A percentile compares a stretch with the other conserved stretches of the same genome.
These are phyloP conservation scores for Coriolopsis trogii DNA, from an alignment of 1,284 basidiomycete species.

Conservation along the genomic window DNA sequence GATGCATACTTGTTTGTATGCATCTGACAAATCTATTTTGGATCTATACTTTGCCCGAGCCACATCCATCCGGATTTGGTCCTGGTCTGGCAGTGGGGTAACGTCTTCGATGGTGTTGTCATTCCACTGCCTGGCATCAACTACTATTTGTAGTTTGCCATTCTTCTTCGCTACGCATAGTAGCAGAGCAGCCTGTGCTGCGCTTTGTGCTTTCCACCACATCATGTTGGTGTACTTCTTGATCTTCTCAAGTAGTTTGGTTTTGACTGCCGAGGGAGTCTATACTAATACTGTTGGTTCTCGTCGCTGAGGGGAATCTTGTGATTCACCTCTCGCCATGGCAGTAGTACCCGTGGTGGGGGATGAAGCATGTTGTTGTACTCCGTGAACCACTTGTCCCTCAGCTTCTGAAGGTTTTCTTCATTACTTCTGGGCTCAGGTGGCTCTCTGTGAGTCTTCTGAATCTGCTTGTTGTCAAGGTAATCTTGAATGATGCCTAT, in stretches of 20 bases:
- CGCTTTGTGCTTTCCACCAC: conserved; percentile 28
- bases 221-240: conserved; percentile 22
- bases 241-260: conserved; percentile 25
- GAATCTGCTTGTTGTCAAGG: conserved; percentile 4
- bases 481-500: neutral
- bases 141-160: conserved; percentile 26
- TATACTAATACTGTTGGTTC: conserved; percentile 26
- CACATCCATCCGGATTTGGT: conserved; percentile 31
- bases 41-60: conserved; percentile 26
- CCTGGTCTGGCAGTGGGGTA: conserved; percentile 37
- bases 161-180: conserved; percentile 28
- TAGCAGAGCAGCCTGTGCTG: conserved; percentile 24
- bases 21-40: conserved; percentile 35
- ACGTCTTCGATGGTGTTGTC: conserved; percentile 34
- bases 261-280: conserved; percentile 12
- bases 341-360: conserved; percentile 5
- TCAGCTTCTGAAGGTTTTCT: neutral
- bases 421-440: neutral
- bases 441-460: neutral
- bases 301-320: conserved; percentile 31
- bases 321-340: conserved; percentile 11
- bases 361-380: conserved; percentile 8
- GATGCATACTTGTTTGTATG: conserved; percentile 33
- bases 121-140: conserved; percentile 29
- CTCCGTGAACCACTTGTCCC: conserved; percentile 10